Evolutionary conservation across 371 early-diverging fungal species (phyloP).

Genomic region (Syncephalastrum sp.): DNA sequence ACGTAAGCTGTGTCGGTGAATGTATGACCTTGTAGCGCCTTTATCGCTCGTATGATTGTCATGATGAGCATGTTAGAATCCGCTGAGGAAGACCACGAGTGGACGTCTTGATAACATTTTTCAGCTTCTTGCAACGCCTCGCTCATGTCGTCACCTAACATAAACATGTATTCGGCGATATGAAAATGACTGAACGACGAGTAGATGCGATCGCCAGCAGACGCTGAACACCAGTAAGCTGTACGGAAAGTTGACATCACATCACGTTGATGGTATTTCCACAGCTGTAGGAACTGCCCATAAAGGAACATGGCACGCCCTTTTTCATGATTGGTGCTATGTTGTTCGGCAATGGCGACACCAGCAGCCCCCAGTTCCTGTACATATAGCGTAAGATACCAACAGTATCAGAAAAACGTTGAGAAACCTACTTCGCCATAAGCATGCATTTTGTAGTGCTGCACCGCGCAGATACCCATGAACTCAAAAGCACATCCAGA

Average conservation of each 20-base stretch:
- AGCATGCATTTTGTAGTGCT: conserved; percentile 17
- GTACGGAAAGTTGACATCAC: conserved; percentile 14
- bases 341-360: conserved; percentile 24
- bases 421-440: conserved; percentile 28
- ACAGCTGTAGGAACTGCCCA: conserved; percentile 25
- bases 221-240: conserved; percentile 15
- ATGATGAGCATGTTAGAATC: conserved; percentile 37
- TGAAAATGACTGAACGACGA: conserved; percentile 33
- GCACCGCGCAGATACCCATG: conserved; percentile 29
- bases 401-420: neutral
- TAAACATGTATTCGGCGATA: conserved; percentile 24
- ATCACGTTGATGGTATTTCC: conserved; percentile 37
- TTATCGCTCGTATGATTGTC: conserved; percentile 36
- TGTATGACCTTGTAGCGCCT: conserved; percentile 41
- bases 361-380: conserved; percentile 36
- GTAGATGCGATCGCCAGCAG: conserved; percentile 47
- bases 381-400: neutral
- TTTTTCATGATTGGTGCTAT: conserved; percentile 30
- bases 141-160: conserved; percentile 19
- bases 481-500: conserved; percentile 31
- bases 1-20: conserved; percentile 22
- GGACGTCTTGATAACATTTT: conserved; percentile 35
- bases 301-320: conserved; percentile 36
- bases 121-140: conserved; percentile 31
- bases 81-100: conserved; percentile 36